Base-by-base conservation (phyloP, 2,329 filamentous ascomycete genomes). In the Pseudomassariella vexata region DNA sequence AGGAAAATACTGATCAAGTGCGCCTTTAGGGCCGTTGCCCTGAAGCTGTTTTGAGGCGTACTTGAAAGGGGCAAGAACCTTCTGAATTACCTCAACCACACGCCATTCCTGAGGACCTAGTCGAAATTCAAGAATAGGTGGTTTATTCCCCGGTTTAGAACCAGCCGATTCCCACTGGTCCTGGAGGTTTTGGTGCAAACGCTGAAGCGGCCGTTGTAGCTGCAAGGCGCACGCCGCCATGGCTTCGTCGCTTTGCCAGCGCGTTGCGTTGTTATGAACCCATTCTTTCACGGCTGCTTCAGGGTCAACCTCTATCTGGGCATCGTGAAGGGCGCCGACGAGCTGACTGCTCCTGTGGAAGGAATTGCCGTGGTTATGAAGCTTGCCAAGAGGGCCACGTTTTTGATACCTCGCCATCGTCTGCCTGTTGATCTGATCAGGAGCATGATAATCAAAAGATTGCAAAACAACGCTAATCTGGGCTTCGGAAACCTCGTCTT, bases 51-150 rank as follows among this genome's bases (percentile, higher is more conserved):
- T 29, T 14, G 27, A 19, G 14, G 27, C 27, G 27, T 19, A 9
- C 20, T 29, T 29, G 27, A 29, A 29, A 19, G 27, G 27, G 5
- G 10, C 9, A 14, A 29, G 17, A 19, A 29, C 20, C 14, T 29
- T 29, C 27, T 19, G 27, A 29, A 29, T 29, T 19, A 19, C 27
- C 14, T 29, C 27, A 29, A 29, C 27, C 27, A 29, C 27, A 11
- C 27, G 27, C 27, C 27, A 29, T 7, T 29, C 27, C 17, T 19
- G 15, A 14, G 17, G 27, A 29, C 27, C 27, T 14, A 29, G 20
- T 29, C 27, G 10, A 19, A 29, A 29, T 18, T 29, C 27, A 18
- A 29, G 27, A 14, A 29, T 29, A 10, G 27, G 14, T 29, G 27
- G 27, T 19, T 29, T 29, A 29, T 29, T 6, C 19, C 27, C 17